Conservation (phyloP, 1,284 basidiomycete genomes). For the Omphalotus olearius region DNA sequence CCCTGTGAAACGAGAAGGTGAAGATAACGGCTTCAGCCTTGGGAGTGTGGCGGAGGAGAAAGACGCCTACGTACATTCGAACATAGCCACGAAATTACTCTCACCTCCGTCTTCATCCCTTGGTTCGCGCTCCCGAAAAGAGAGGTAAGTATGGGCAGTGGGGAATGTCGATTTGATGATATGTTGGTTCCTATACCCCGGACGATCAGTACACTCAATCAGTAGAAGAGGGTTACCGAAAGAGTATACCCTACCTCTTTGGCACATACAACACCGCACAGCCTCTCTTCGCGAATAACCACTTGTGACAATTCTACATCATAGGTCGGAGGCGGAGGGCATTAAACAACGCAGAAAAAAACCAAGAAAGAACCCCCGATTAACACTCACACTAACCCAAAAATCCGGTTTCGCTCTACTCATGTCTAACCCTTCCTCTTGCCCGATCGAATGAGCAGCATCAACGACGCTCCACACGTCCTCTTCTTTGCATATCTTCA, state of each 20-base stretch:
- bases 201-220: background rate
- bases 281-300: conserved; percentile 73
- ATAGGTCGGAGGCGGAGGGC: too few species aligned
- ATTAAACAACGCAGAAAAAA: too few species aligned
- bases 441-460: conserved; percentile 82
- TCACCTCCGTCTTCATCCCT: conserved; percentile 42
- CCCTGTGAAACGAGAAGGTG: conserved; percentile 37
- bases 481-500: conserved; percentile 62
- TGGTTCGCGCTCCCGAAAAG: conserved; percentile 28
- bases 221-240: background rate
- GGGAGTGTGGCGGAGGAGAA: conserved; percentile 12
- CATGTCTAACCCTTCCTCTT: conserved; percentile 53
- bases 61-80: conserved; percentile 44
- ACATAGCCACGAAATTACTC: conserved; percentile 33
- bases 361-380: too few species aligned
- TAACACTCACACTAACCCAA: conserved; percentile 62
- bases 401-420: conserved; percentile 67
- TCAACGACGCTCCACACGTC: conserved; percentile 74
- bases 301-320: conserved; percentile 77
- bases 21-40: background rate
- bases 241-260: conserved; percentile 42
- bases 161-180: conserved; percentile 75
- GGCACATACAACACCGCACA: conserved; percentile 79
- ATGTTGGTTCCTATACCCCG: conserved; percentile 69
- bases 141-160: conserved; percentile 59